Base-by-base conservation (phyloP, 1,139 yeast species). In the Yamadazyma siamensis region DNA sequence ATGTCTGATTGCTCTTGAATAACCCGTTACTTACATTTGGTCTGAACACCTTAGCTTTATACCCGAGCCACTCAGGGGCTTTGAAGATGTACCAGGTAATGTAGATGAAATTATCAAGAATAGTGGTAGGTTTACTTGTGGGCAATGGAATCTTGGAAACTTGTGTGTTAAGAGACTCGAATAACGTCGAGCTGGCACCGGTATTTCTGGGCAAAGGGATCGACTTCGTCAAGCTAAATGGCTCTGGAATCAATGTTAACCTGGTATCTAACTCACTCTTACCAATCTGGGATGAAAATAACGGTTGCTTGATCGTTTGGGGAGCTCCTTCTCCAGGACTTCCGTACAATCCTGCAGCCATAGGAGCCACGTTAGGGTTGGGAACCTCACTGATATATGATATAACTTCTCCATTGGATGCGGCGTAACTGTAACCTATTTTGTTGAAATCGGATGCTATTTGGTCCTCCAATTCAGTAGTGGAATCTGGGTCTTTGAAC, bases 71-170 rank as follows among this genome's bases (percentile, higher is more conserved):
- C 30, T 77, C 77, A 1, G 95, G 81, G 5, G 85, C 72, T 6
- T 94, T 86, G 29, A 89, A 63, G 6, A 87, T 79, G 43, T 81
- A 81, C 85, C 94, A 84, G 39, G 83, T 84, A 10, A 96, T 96
- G 54, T 88, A 95, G 45, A 82, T 70, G 50, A 85, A 84, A 35
- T 75, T 77, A 30, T 75, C 71, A 56, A 87, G 64, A 35, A 87
- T 72, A 41, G 81, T 85, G 1, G 85, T 72, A 2, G 86, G 80
- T 5, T 77, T 72, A 17, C 70, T 54, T 2, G 80, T 73, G 3
- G 89, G 85, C 12, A 60, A 56, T 36, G 77, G 73, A 13, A 80
- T 69, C 32, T 73, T 62, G 11, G 65, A 50, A 23, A 62, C 57
- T 15, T 63, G 54, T 9, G 56, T 78, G 2, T 82, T 72, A 29